phyloP scores from a whole-genome alignment of 371 early-diverging fungal species.

The Mortierella sp. region DNA sequence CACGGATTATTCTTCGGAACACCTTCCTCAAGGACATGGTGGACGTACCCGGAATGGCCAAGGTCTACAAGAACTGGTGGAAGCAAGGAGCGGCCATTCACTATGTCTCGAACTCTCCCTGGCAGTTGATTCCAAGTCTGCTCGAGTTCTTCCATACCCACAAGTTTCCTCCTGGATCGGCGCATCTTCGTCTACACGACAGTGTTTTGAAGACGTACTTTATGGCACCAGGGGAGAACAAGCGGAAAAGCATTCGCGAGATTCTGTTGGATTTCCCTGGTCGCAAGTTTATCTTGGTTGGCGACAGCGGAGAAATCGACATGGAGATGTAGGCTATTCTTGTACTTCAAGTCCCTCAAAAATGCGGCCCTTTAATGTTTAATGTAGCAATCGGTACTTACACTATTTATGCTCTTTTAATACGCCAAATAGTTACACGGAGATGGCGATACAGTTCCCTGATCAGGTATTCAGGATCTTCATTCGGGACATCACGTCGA shows the following conservation, averaged over 20 bases:
- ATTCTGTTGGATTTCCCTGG: slow-evolving; percentile 80
- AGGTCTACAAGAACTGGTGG: slow-evolving; percentile 64
- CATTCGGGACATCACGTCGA: slow-evolving; percentile 82
- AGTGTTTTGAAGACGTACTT: slow-evolving; percentile 53
- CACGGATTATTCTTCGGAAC: slow-evolving; percentile 76
- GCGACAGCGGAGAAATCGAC: slow-evolving; percentile 94
- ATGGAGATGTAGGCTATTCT: slow-evolving; percentile 73
- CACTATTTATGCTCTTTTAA: slow-evolving; percentile 20
- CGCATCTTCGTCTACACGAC: slow-evolving; percentile 77
- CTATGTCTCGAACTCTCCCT: slow-evolving; percentile 94
- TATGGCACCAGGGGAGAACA: slow-evolving; percentile 64
- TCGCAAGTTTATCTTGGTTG: slow-evolving; percentile 88
- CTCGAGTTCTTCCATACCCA: slow-evolving; percentile 76
- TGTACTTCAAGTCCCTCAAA: background rate
- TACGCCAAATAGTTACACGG: slow-evolving; percentile 57
- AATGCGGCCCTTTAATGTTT: background rate
- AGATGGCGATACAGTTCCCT: slow-evolving; percentile 72
- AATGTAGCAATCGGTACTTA: background rate
- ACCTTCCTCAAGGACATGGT: slow-evolving; percentile 76
- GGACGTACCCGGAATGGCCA: slow-evolving; percentile 62
- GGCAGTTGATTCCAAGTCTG: slow-evolving; percentile 86
- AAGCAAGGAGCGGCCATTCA: slow-evolving; percentile 83
- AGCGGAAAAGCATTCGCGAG: slow-evolving; percentile 59
- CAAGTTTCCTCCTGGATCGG: slow-evolving; percentile 86
- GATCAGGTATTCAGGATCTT: slow-evolving; percentile 82